Conservation (phyloP, 768 basidiomycete genomes). For the Phaeotremella fagi region DNA sequence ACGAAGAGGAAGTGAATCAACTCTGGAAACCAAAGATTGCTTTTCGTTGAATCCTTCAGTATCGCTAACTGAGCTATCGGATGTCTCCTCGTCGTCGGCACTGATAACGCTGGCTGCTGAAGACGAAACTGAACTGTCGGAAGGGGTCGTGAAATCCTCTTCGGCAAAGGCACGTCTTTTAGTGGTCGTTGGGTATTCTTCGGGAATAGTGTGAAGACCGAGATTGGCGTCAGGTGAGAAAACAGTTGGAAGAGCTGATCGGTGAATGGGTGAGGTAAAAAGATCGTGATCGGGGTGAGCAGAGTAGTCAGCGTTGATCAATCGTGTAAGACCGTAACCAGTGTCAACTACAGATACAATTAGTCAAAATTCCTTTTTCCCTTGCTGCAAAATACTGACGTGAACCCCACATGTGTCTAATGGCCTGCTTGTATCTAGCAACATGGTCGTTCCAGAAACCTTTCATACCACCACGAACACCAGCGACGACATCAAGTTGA, state of each 20-base stretch:
- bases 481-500: slow-evolving; percentile 40
- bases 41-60: slow-evolving; percentile 14
- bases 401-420: slow-evolving; percentile 36
- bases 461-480: slow-evolving; percentile 16
- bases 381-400: not conserved
- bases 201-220: slow-evolving; percentile 16
- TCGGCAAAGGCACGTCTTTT: slow-evolving; percentile 17
- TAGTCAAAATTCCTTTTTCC: too few relatives aligned
- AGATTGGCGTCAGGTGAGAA: slow-evolving; percentile 13
- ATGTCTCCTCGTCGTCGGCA: slow-evolving; percentile 11
- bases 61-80: slow-evolving; percentile 6
- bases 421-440: slow-evolving; percentile 42
- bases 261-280: slow-evolving; percentile 5
- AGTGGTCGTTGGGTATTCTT: slow-evolving; percentile 17
- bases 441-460: slow-evolving; percentile 33
- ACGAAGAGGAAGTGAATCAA: not conserved
- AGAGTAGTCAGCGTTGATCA: slow-evolving; percentile 27
- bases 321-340: slow-evolving; percentile 29
- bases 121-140: slow-evolving; percentile 4
- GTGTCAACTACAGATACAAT: slow-evolving; percentile 18
- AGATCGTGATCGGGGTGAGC: slow-evolving; percentile 13
- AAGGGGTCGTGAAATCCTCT: slow-evolving; percentile 19
- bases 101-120: slow-evolving; percentile 9
- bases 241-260: slow-evolving; percentile 14
- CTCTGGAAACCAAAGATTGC: not conserved